Conservation (phyloP, 306 rosid species). For the Dalbergia oliveri region DNA sequence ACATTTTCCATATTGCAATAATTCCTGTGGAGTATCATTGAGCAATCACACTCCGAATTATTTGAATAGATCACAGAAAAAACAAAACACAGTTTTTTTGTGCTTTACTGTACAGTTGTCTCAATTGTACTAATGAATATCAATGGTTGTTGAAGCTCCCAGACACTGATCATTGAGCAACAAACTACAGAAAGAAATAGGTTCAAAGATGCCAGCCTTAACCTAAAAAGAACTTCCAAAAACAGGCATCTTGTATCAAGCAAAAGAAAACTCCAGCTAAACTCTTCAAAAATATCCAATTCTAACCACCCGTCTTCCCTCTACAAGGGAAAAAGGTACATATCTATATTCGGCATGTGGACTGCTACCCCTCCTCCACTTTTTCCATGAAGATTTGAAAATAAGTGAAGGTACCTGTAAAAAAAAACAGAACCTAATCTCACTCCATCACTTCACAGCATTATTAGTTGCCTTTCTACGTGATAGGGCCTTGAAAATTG, state of each 20-base stretch:
- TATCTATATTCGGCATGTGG: slow-evolving; percentile 36
- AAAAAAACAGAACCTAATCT: slow-evolving; percentile 41
- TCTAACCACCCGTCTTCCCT: slow-evolving; percentile 21
- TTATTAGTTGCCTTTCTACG: slow-evolving; percentile 54
- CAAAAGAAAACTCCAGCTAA: slow-evolving; percentile 32
- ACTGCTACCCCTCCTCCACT: slow-evolving; percentile 39
- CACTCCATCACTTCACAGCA: slow-evolving; percentile 36
- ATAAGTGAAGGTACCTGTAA: slow-evolving; percentile 22
- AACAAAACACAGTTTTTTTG: slow-evolving; percentile 2
- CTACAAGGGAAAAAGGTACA: slow-evolving; percentile 22
- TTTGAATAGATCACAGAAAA: slow-evolving; percentile 17
- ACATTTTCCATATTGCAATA: slow-evolving; percentile 1
- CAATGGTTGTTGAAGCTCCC: slow-evolving; percentile 35
- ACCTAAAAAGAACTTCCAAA: slow-evolving; percentile 38
- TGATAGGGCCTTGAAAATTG: slow-evolving; percentile 67
- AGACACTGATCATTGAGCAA: slow-evolving; percentile 39
- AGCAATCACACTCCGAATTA: slow-evolving; percentile 19
- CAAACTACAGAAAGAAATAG: slow-evolving; percentile 33
- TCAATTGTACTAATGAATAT: slow-evolving; percentile 47
- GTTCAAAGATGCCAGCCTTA: slow-evolving; percentile 46
- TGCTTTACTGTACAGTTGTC: slow-evolving; percentile 55
- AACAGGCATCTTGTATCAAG: slow-evolving; percentile 41
- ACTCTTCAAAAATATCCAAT: slow-evolving; percentile 21
- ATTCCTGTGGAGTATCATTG: neutral
- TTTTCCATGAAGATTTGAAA: slow-evolving; percentile 15